phyloP scores from a whole-genome alignment of 306 rosid genomes.

The Rosa chinensis region DNA sequence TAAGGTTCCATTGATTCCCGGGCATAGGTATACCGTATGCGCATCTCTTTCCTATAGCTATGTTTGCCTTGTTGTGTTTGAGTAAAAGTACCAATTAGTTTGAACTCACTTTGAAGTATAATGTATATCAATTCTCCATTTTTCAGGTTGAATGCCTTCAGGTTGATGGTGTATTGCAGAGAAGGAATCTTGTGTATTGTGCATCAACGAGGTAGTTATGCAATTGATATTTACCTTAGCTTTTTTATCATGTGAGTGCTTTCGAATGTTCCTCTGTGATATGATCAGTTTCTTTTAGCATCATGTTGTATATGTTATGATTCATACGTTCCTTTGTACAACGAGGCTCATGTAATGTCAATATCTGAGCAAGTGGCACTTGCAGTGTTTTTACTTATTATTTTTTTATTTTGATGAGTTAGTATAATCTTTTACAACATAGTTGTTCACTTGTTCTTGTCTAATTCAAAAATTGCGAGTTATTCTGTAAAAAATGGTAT shows the following conservation, averaged over 20 bases:
- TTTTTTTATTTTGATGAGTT: not conserved
- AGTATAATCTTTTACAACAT: not conserved
- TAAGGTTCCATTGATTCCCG: not conserved
- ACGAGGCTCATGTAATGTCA: not conserved
- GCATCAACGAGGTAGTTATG: constrained; percentile 87
- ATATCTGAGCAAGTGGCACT: not conserved
- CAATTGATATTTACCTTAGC: constrained; percentile 16
- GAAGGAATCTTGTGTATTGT: constrained; percentile 95
- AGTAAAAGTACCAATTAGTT: not conserved
- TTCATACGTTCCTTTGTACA: not conserved
- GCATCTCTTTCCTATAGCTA: not conserved
- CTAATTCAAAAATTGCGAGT: not conserved
- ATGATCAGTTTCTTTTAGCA: not conserved
- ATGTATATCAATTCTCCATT: constrained; percentile 15
- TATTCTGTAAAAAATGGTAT: not conserved
- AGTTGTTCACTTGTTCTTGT: not conserved
- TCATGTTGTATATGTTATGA: not conserved
- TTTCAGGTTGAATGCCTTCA: constrained; percentile 87
- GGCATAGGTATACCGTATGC: not conserved
- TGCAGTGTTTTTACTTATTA: not conserved
- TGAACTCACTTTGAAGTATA: too few species aligned
- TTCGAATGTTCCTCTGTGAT: not conserved
- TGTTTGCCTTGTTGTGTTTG: not conserved
- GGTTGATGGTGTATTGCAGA: constrained; percentile 87
- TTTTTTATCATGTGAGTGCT: constrained; percentile 6